Percentiles rank a stretch among this genome's conserved stretches.
These are phyloP conservation scores for Trifolium fragiferum DNA, from an alignment of 306 rosid genomes.

Conservation along the genomic window DNA sequence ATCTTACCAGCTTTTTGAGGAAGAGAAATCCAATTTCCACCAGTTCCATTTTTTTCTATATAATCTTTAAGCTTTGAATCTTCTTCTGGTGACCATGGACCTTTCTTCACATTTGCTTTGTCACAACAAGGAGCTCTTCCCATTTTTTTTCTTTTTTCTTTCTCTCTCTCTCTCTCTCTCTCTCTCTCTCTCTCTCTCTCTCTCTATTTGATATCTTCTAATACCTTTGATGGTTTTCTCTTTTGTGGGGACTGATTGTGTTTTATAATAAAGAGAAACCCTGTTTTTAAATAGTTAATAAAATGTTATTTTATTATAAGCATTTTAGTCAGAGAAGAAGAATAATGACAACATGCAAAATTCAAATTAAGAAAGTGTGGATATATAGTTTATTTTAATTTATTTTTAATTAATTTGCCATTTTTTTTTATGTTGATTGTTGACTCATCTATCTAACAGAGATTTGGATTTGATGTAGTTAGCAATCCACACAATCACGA, in stretches of 20 bases:
- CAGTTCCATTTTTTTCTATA: constrained; percentile 84
- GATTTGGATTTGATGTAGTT: no score
- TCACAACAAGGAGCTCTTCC: constrained; percentile 99
- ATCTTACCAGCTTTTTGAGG: constrained; percentile 89
- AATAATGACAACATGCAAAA: constrained; percentile 14
- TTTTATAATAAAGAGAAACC: constrained; percentile 44
- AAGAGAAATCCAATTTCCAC: constrained; percentile 95
- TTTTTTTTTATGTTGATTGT: constrained; percentile 2
- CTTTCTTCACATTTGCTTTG: constrained; percentile 94
- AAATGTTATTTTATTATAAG: constrained; percentile 26
- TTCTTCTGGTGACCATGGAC: constrained; percentile 98
- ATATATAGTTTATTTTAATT: constrained; percentile 27
- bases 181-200: background rate
- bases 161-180: background rate
- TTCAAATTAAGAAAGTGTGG: constrained; percentile 49
- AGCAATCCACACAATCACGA: no score
- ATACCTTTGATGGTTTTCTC: background rate
- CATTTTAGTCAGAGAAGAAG: background rate
- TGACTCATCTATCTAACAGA: background rate
- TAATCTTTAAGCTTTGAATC: constrained; percentile 80
- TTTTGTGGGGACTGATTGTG: constrained; percentile 40
- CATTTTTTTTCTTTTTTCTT: constrained; percentile 51
- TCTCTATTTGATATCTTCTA: background rate
- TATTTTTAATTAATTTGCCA: background rate
- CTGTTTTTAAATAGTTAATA: constrained; percentile 35